A percentile compares a stretch with the other conserved stretches of the same genome.
Evolutionary conservation across 2,329 filamentous ascomycete species (phyloP).

Genomic region (Trichoderma sp.): DNA sequence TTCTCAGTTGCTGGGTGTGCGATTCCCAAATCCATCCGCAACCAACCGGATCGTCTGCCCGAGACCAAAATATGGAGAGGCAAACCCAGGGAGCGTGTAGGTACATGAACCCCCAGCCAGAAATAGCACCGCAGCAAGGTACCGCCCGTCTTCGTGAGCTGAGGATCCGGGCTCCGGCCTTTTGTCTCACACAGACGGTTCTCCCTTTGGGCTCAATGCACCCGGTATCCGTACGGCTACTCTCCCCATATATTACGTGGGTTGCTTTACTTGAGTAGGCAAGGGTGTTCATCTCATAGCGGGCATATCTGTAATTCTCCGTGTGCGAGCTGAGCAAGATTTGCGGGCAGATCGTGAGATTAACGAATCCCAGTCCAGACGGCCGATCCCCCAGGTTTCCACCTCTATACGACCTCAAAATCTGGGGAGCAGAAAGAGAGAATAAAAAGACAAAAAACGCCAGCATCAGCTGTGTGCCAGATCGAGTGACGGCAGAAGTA

Average conservation of each 20-base stretch:
- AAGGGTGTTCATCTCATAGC: not conserved
- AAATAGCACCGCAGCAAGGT: not conserved
- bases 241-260: not conserved
- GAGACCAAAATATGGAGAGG: not conserved
- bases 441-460: not conserved
- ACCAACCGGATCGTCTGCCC: not conserved
- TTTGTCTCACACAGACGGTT: not conserved
- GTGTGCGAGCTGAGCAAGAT: not conserved
- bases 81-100: not conserved
- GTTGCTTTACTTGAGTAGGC: not conserved
- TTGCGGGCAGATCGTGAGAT: not conserved
- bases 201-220: not conserved
- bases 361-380: not conserved
- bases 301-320: not conserved
- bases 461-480: no score
- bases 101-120: not conserved
- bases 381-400: not conserved
- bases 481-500: not conserved
- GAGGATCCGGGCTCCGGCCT: not conserved
- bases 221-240: not conserved
- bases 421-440: not conserved
- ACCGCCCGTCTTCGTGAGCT: not conserved
- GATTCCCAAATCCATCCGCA: not conserved
- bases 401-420: not conserved
- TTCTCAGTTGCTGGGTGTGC: not conserved